phyloP scores from a whole-genome alignment of 805 yeast genomes.

The Candida nanaspora region DNA sequence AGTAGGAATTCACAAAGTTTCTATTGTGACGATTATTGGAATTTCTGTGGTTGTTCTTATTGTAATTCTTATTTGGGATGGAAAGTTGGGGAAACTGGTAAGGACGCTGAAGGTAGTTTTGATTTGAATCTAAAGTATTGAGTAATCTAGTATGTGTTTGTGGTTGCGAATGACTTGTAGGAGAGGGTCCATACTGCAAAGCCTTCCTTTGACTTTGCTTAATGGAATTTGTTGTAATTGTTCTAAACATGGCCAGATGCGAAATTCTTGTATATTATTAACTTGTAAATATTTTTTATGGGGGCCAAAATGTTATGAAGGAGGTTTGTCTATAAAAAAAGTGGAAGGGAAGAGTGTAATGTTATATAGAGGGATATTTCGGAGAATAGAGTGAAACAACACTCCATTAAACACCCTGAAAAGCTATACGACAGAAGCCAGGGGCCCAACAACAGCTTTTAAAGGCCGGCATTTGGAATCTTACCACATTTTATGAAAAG shows the following conservation, averaged over 20 bases:
- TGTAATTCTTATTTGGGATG: background rate
- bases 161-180: conserved; percentile 3
- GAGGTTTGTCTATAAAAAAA: too few relatives aligned
- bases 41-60: background rate
- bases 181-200: conserved; percentile 22
- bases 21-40: background rate
- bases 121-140: background rate
- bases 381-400: too few relatives aligned
- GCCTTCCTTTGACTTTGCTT: conserved; percentile 28
- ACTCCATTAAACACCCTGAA: too few relatives aligned
- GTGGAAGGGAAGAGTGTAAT: too few relatives aligned
- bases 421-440: too few relatives aligned
- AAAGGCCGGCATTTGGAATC: background rate
- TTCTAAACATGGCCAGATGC: too few relatives aligned
- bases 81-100: background rate
- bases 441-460: background rate
- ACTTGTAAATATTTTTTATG: too few relatives aligned
- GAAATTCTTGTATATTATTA: too few relatives aligned
- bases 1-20: background rate
- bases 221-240: conserved; percentile 21
- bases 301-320: too few relatives aligned
- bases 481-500: conserved; percentile 3
- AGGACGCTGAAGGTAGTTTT: background rate
- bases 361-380: too few relatives aligned
- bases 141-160: background rate